Evolutionary conservation across 345 rosid genomes (phyloP).

Genomic region (Brassica rapa): DNA sequence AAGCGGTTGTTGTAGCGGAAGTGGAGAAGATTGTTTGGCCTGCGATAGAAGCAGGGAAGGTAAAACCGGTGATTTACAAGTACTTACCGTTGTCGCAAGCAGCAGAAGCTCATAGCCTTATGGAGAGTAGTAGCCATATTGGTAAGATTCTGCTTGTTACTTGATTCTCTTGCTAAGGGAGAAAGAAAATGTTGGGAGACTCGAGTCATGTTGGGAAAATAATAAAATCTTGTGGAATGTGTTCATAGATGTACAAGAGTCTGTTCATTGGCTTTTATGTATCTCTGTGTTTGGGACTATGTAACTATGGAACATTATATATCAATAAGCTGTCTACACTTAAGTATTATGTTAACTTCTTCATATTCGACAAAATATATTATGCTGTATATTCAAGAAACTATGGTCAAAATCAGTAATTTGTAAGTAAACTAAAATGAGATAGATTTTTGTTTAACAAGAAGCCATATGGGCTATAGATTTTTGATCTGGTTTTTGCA

Average conservation of each 20-base stretch:
- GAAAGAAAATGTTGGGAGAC: not conserved
- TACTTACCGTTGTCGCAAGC: constrained; percentile 57
- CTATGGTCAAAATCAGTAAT: not conserved
- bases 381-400: not conserved
- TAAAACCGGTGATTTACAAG: constrained; percentile 68
- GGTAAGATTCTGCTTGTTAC: constrained; percentile 79
- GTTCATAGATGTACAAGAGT: constrained; percentile 1
- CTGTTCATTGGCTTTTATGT: constrained; percentile 14
- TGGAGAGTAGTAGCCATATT: constrained; percentile 76
- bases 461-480: not conserved
- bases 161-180: constrained; percentile 30
- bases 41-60: constrained; percentile 65
- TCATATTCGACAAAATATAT: not conserved
- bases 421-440: not conserved
- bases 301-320: constrained; percentile 1
- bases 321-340: constrained; percentile 14
- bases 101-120: constrained; percentile 69
- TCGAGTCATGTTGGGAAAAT: not conserved
- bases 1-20: constrained; percentile 67
- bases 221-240: constrained; percentile 3
- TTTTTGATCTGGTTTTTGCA: too few relatives aligned
- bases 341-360: not conserved
- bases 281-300: not conserved
- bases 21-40: constrained; percentile 89
- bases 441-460: not conserved